phyloP scores from a whole-genome alignment of 345 rosid species.

The Noccaea caerulescens region DNA sequence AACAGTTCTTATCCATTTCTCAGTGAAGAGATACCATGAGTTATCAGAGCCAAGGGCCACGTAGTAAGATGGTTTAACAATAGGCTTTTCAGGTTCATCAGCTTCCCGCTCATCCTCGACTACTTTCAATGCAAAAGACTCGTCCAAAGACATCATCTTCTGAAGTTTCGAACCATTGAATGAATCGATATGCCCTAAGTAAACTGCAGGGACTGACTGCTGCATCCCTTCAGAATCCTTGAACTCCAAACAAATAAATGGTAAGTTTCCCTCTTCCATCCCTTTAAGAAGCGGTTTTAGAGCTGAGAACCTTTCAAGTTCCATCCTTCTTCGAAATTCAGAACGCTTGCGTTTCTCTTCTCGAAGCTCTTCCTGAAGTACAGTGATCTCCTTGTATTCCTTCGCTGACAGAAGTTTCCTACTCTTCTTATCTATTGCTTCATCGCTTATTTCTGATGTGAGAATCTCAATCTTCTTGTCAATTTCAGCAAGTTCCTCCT shows the following conservation, averaged over 20 bases:
- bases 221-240: conserved; percentile 75
- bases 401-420: conserved; percentile 61
- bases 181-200: conserved; percentile 70
- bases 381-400: conserved; percentile 77
- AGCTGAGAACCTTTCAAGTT: conserved; percentile 63
- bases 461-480: conserved; percentile 71
- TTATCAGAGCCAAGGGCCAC: conserved; percentile 96
- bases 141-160: conserved; percentile 47
- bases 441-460: conserved; percentile 71
- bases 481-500: conserved; percentile 81
- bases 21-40: conserved; percentile 91
- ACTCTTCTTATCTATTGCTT: conserved; percentile 80
- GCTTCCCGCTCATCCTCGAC: conserved; percentile 38
- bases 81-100: conserved; percentile 46
- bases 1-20: conserved; percentile 77
- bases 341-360: conserved; percentile 69
- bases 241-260: conserved; percentile 81
- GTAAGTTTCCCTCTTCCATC: conserved; percentile 70
- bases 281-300: conserved; percentile 68
- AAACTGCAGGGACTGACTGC: conserved; percentile 76
- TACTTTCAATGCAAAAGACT: conserved; percentile 48
- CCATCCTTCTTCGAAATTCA: conserved; percentile 67
- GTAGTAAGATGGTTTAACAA: conserved; percentile 60
- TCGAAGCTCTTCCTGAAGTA: conserved; percentile 70
- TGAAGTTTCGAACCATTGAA: conserved; percentile 54